Evolutionary conservation across 257 asterid species (phyloP), one percentile per base, ranked within the genome.

Genomic region (Craterostigma plantagineum): DNA sequence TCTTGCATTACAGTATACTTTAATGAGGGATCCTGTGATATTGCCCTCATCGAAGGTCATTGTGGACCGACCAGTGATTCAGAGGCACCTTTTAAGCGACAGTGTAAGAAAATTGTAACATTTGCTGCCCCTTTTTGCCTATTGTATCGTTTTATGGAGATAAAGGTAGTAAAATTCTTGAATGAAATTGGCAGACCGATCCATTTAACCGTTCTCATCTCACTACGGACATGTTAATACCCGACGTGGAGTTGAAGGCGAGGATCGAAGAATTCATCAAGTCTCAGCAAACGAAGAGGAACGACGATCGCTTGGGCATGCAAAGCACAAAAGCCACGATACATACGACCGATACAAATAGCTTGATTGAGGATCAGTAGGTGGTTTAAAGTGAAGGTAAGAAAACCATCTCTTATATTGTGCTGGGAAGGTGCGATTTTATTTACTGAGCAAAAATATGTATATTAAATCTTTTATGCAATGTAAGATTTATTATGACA

Each of bases 131-230:
- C n/a, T n/a, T n/a, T n/a, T n/a, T n/a, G n/a, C n/a, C n/a, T n/a
- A n/a, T n/a, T n/a, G n/a, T n/a, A n/a, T n/a, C n/a, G n/a, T n/a
- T n/a, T n/a, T n/a, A n/a, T n/a, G n/a, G n/a, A n/a, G n/a, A n/a
- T n/a, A n/a, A n/a, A n/a, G n/a, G n/a, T 49, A 5, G 34, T 37
- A 15, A 5, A 15, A 4, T 14, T 11, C 43, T 34, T 17, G 35
- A 33, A 43, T 45, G 4, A 10, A 8, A 16, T 43, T 4, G n/a
- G 48, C 92, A 90, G 98, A 63, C 93, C 1, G 98, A 90, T 57
- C 98, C 98, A 7, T 90, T 90, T 42, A 90, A 79, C 42, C 95
- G 98, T 42, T 79, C 98, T 38, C 94, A 75, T 63, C 91, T 90
- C 35, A 70, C 93, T 4, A 59, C 54, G 64, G 98, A 90, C 54